These are phyloP conservation scores for Saturnispora quitensis DNA, from an alignment of 805 yeast species.

Conservation along the genomic window DNA sequence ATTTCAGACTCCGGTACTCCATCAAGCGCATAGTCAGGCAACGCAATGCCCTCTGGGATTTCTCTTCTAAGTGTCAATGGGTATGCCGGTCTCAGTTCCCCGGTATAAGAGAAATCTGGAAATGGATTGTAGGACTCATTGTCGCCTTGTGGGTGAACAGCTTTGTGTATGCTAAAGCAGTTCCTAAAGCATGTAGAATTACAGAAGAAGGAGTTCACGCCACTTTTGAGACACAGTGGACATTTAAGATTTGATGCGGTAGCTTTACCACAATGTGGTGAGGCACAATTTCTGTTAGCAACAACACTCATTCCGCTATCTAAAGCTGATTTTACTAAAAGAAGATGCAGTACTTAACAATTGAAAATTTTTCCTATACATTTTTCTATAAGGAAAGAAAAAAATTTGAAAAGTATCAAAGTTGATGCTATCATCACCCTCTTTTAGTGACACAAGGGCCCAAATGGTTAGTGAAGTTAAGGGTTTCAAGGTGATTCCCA, in stretches of 20 bases:
- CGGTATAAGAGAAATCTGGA: conserved; percentile 68
- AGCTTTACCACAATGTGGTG: conserved; percentile 77
- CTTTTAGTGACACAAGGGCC: background rate
- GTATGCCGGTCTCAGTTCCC: conserved; percentile 65
- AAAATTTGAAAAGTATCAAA: background rate
- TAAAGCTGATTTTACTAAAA: conserved; percentile 85
- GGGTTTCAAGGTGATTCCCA: conserved; percentile 47
- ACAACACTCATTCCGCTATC: conserved; percentile 25
- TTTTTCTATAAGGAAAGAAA: background rate
- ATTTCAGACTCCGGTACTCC: conserved; percentile 80
- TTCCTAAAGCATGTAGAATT: conserved; percentile 74
- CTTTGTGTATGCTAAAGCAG: conserved; percentile 65
- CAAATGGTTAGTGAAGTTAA: conserved; percentile 31
- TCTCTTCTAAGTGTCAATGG: conserved; percentile 68
- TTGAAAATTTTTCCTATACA: background rate
- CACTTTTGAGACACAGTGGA: conserved; percentile 81
- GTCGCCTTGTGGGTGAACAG: conserved; percentile 56
- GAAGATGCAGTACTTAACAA: conserved; percentile 69
- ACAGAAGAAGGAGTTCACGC: conserved; percentile 60
- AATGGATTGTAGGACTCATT: conserved; percentile 73
- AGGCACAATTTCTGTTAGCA: conserved; percentile 41
- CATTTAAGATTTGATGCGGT: conserved; percentile 75
- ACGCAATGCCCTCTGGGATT: conserved; percentile 61
- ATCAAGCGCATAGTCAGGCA: conserved; percentile 75
- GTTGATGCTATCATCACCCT: background rate